Percentiles rank a stretch among this genome's conserved stretches.
phyloP scores from a whole-genome alignment of 345 rosid genomes.

The Syzygium aqueum region DNA sequence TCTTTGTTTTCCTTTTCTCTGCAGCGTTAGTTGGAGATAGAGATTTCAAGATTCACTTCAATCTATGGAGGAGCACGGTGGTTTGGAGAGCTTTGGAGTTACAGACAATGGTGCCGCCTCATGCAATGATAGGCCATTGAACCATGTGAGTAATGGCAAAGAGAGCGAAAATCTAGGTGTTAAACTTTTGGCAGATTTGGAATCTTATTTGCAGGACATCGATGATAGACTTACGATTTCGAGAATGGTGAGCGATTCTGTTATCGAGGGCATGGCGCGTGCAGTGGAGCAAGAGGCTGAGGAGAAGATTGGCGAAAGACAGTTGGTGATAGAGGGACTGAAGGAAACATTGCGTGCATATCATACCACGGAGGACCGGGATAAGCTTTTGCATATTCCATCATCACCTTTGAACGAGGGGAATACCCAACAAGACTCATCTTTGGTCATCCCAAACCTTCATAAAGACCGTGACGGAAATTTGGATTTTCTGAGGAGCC shows the following conservation, averaged over 20 bases:
- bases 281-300: slow-evolving; percentile 63
- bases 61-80: slow-evolving; percentile 14
- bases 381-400: slow-evolving; percentile 5
- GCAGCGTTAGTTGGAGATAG: neutral
- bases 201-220: slow-evolving; percentile 52
- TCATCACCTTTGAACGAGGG: neutral
- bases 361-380: slow-evolving; percentile 20
- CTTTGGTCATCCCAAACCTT: neutral
- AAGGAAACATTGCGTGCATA: slow-evolving; percentile 28
- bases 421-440: neutral
- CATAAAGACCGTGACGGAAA: neutral
- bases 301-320: slow-evolving; percentile 53
- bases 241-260: slow-evolving; percentile 67
- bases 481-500: slow-evolving; percentile 24
- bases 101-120: slow-evolving; percentile 12
- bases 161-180: slow-evolving; percentile 41
- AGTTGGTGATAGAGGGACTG: slow-evolving; percentile 42
- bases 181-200: slow-evolving; percentile 47
- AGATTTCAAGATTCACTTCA: neutral
- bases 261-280: slow-evolving; percentile 56
- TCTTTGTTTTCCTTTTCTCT: neutral
- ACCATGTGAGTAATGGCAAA: slow-evolving; percentile 7
- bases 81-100: slow-evolving; percentile 11
- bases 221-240: slow-evolving; percentile 43
- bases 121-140: neutral